A percentile compares a stretch with the other conserved stretches of the same genome.
Evolutionary conservation across 2,329 filamentous ascomycete species (phyloP).

Genomic region (Microdochium paspali): DNA sequence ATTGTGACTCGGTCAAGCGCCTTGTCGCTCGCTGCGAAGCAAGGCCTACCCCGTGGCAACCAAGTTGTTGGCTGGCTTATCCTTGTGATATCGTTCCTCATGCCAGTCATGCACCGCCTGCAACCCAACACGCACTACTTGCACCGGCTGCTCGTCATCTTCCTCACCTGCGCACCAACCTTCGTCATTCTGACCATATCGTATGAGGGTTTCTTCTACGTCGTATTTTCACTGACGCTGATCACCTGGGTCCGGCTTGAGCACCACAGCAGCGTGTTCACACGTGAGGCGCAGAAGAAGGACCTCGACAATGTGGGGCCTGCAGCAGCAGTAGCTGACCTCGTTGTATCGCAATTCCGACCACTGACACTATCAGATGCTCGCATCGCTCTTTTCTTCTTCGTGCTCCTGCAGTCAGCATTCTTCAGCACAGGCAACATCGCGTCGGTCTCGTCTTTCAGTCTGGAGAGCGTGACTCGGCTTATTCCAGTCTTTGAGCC

Average conservation of each 20-base stretch:
- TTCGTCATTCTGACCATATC: slow-evolving; percentile 97
- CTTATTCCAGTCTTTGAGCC: slow-evolving; percentile 90
- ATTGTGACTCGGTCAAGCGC: slow-evolving; percentile 80
- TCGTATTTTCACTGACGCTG: slow-evolving; percentile 74
- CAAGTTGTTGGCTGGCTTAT: slow-evolving; percentile 80
- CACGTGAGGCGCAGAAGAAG: slow-evolving; percentile 13
- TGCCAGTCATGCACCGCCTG: slow-evolving; percentile 74
- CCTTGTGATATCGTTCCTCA: slow-evolving; percentile 64
- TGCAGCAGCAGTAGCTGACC: slow-evolving; percentile 8
- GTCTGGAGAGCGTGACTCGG: slow-evolving; percentile 78
- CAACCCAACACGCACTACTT: slow-evolving; percentile 82
- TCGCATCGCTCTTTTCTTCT: slow-evolving; percentile 87
- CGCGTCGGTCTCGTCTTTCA: slow-evolving; percentile 88
- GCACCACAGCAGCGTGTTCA: slow-evolving; percentile 56
- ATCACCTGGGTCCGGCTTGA: slow-evolving; percentile 90
- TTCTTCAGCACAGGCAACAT: slow-evolving; percentile 98
- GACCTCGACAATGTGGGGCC: slow-evolving; percentile 7
- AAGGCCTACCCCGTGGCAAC: slow-evolving; percentile 78
- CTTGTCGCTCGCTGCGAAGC: slow-evolving; percentile 74
- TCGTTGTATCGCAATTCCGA: slow-evolving; percentile 35
- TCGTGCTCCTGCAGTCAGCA: slow-evolving; percentile 85
- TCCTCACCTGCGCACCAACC: slow-evolving; percentile 83
- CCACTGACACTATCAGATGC: slow-evolving; percentile 73
- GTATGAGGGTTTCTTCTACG: slow-evolving; percentile 93
- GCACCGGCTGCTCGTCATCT: slow-evolving; percentile 79